These are phyloP conservation scores for Kwoniella sp. DNA, from an alignment of 768 basidiomycete species.

Conservation along the genomic window DNA sequence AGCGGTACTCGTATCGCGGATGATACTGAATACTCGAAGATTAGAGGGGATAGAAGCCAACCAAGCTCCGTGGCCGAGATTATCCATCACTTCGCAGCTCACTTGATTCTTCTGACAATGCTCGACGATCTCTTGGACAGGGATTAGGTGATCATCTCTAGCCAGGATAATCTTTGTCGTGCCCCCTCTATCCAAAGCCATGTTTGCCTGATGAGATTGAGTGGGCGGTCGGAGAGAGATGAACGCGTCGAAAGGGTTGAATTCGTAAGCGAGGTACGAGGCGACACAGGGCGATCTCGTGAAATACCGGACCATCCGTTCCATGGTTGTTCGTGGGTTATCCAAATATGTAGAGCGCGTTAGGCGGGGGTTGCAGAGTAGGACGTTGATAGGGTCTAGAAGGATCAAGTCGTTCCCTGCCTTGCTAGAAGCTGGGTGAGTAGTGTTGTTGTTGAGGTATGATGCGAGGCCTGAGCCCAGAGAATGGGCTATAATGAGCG, in stretches of 20 bases:
- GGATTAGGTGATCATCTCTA: conserved; percentile 19
- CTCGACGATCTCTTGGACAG: conserved; percentile 3
- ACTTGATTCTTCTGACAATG: conserved; percentile 7
- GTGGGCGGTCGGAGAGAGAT: neutral
- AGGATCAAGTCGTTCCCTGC: conserved; percentile 5
- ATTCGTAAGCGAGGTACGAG: conserved; percentile 11
- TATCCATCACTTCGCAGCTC: conserved; percentile 16
- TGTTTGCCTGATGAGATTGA: neutral
- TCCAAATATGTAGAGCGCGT: conserved; percentile 1
- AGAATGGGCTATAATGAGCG: conserved; percentile 26
- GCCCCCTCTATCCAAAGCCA: neutral
- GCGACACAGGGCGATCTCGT: conserved; percentile 10
- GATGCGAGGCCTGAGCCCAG: conserved; percentile 18
- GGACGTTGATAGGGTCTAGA: conserved; percentile 23
- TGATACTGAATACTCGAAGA: neutral
- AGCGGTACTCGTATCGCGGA: conserved; percentile 6
- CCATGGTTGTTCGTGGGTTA: conserved; percentile 4
- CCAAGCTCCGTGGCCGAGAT: conserved; percentile 20
- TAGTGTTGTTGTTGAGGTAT: neutral
- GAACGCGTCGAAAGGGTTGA: conserved; percentile 19
- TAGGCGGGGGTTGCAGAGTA: conserved; percentile 13
- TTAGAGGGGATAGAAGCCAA: conserved; percentile 3
- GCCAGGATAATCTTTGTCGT: conserved; percentile 13
- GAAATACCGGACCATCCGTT: conserved; percentile 14
- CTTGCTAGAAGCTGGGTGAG: neutral